Percentiles rank a stretch among this genome's conserved stretches.
Conservation (phyloP, 768 basidiomycete species). For the Hirschioporus abietinus region DNA sequence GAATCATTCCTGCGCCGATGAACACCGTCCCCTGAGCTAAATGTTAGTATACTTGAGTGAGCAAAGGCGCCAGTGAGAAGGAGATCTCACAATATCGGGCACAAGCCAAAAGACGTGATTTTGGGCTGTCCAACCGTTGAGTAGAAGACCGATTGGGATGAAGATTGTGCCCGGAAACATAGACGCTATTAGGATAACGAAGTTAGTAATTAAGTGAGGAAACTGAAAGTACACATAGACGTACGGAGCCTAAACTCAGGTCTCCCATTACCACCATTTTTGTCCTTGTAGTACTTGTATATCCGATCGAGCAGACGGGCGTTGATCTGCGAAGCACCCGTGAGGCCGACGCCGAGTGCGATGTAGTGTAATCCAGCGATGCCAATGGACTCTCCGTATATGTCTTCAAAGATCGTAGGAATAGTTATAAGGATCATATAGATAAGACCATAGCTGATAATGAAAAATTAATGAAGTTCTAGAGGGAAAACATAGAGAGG, state of each 20-base stretch:
- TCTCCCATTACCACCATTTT: constrained; percentile 18
- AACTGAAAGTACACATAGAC: neutral
- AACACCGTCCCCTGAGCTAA: constrained; percentile 11
- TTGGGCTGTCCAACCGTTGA: constrained; percentile 33
- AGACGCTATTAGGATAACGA: constrained; percentile 19
- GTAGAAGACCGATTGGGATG: constrained; percentile 30
- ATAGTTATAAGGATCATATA: constrained; percentile 8
- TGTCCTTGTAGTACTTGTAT: constrained; percentile 18
- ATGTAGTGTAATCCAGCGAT: constrained; percentile 25
- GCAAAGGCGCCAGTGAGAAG: neutral
- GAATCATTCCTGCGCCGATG: constrained; percentile 18
- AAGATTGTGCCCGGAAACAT: constrained; percentile 15
- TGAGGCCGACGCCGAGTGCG: constrained; percentile 26
- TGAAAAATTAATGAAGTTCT: too few species aligned
- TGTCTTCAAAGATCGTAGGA: constrained; percentile 9
- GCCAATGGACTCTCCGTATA: constrained; percentile 21
- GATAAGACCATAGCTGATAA: constrained; percentile 1
- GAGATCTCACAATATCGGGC: constrained; percentile 19
- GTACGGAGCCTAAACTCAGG: constrained; percentile 22
- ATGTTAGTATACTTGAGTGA: neutral
- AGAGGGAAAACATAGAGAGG: neutral
- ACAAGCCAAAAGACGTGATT: constrained; percentile 28
- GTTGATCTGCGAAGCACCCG: constrained; percentile 15
- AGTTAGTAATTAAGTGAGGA: constrained; percentile 11
- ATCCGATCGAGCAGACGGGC: constrained; percentile 20